A percentile compares a stretch with the other conserved stretches of the same genome.
Conservation (phyloP, 352 stramenopile species). For the Blastocystis sp. region DNA sequence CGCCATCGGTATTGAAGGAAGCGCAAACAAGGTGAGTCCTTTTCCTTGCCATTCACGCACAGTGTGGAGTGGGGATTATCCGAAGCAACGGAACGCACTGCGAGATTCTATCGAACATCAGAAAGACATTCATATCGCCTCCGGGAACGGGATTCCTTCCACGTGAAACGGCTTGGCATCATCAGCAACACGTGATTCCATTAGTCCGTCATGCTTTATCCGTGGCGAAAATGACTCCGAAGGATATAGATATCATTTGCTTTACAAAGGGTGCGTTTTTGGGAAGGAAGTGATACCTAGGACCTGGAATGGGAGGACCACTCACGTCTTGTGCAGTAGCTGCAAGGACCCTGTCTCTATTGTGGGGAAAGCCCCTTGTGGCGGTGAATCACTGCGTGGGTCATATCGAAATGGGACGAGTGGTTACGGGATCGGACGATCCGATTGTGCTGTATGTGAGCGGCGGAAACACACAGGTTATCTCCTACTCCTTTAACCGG, state of each 20-base stretch:
- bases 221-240: constrained; percentile 85
- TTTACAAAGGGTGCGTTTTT: constrained; percentile 85
- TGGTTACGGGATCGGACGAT: constrained; percentile 89
- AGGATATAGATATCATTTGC: constrained; percentile 90
- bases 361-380: constrained; percentile 93
- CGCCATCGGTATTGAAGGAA: constrained; percentile 96
- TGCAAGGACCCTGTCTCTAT: constrained; percentile 89
- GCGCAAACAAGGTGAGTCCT: constrained; percentile 92
- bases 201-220: constrained; percentile 90
- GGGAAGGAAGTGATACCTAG: constrained; percentile 76
- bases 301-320: constrained; percentile 97
- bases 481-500: constrained; percentile 73
- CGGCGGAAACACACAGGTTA: constrained; percentile 97
- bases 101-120: constrained; percentile 93
- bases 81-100: constrained; percentile 78
- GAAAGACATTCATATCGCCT: constrained; percentile 98
- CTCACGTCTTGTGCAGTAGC: constrained; percentile 92
- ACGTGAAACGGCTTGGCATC: constrained; percentile 96
- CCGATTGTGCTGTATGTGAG: constrained; percentile 98
- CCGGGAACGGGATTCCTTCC: constrained; percentile 95
- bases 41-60: not conserved
- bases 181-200: constrained; percentile 93
- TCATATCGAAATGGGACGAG: constrained; percentile 99
- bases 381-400: constrained; percentile 99
- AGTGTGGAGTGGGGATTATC: constrained; percentile 69